Evolutionary conservation across 129 eudicot species (phyloP), one percentile per base, ranked within the genome.

Genomic region (Chrysanthemum lavandulifolium): DNA sequence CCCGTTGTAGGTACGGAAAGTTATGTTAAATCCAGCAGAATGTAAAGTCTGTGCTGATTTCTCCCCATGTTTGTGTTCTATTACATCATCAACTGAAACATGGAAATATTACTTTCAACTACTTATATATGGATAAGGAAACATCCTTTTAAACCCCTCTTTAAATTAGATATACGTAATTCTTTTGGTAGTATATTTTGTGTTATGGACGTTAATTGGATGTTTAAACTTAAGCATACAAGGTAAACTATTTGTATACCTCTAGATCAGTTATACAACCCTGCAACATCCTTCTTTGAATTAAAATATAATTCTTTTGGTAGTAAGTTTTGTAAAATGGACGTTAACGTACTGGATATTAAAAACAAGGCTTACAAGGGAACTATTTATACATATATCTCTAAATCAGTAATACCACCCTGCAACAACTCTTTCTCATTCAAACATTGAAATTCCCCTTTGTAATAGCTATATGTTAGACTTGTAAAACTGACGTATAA

Each of bases 21-120:
- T 81, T 45, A 91, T 67, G 68, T 77, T 86, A 81, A 88, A 91
- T 27, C 97, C 96, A 65, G 84, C 66, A 27, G 86, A 81, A 74
- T 79, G 76, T 73, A 91, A 74, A 31, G 74, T 69, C 6, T 75
- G 74, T 33, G 86, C 92, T 76, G 92, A 86, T 50, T 77, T 86
- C 58, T 91, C 92, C 60, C 96, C 96, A 40, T 78, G 90, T 73
- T 77, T 76, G 80, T 71, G 80, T 36, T 88, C 88, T 57, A 91
- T 84, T 40, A 91, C 92, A 50, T 91, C 97, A 78, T 91, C 97
- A 58, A 74, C 97, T 91, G 90, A 65, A 82, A 84, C 77, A 85
- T 47, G 62, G 64, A 75, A 69, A 67, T 61, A 2, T 67, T 23
- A 23, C 43, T 48, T 47, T 67, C 40, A 67, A 76, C 60, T n/a